A percentile compares a stretch with the other conserved stretches of the same genome.
phyloP scores from a whole-genome alignment of 257 asterid genomes.

The Voacanga thouarsii region DNA sequence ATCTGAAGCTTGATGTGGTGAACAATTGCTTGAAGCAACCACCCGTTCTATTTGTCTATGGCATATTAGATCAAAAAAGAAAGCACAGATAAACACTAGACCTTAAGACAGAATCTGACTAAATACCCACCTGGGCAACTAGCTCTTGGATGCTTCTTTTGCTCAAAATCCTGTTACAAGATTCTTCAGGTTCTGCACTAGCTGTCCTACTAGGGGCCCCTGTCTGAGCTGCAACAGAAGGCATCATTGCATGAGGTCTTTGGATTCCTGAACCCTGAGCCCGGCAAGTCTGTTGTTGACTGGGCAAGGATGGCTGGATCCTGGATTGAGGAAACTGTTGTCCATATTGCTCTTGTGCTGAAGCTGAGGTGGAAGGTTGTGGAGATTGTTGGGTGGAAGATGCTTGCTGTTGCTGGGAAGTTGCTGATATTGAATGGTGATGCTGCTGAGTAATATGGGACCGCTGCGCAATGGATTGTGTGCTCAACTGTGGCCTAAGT shows the following conservation, averaged over 20 bases:
- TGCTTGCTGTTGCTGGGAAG: slow-evolving; percentile 47
- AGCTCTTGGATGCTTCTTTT: slow-evolving; percentile 86
- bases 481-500: slow-evolving; percentile 55
- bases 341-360: slow-evolving; percentile 53
- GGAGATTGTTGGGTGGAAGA: slow-evolving; percentile 46
- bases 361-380: slow-evolving; percentile 50
- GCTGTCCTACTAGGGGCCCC: slow-evolving; percentile 39
- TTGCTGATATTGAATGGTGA: slow-evolving; percentile 44
- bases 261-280: slow-evolving; percentile 59
- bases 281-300: slow-evolving; percentile 58
- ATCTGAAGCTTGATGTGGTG: not conserved
- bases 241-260: slow-evolving; percentile 50
- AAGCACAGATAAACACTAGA: not conserved
- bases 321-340: slow-evolving; percentile 59
- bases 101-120: not conserved
- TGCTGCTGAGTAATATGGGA: slow-evolving; percentile 56
- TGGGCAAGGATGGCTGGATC: slow-evolving; percentile 51
- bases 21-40: not conserved
- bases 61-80: not conserved
- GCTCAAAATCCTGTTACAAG: slow-evolving; percentile 57
- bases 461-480: slow-evolving; percentile 68
- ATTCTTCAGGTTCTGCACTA: slow-evolving; percentile 53
- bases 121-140: slow-evolving; percentile 55
- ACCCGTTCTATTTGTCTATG: not conserved
- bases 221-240: slow-evolving; percentile 36